Base-by-base conservation (phyloP, 495 filamentous ascomycete genomes). In the Peziza echinospora region DNA sequence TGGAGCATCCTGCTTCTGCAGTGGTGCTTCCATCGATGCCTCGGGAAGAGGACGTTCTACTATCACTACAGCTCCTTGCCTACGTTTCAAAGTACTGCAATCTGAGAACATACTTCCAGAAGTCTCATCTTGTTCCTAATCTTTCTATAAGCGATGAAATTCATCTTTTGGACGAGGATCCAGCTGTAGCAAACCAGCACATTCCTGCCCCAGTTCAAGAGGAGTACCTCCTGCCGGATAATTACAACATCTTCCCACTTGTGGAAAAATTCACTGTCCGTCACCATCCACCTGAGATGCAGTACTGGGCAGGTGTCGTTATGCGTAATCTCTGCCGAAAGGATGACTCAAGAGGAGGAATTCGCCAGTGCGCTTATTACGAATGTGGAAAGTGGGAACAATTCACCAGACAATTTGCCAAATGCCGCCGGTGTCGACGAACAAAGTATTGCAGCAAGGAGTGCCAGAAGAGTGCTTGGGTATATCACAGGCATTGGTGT, bases 391-490 rank as follows among this genome's bases (percentile, higher is more conserved):
- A 87, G 62, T 96, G 89, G 89, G 89, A 97, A 57, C 78, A 92
- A 63, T 93, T 70, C 62, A 84, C 87, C 46, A 73, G 89, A 39
- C 87, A 96, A 59, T 97, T 96, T 62, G 89, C 89, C 53, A 97
- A 97, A 62, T 97, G 89, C 65, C 79, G 89, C 39, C 77, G 89
- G 43, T 97, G 89, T 65, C 78, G 89, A 51, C 78, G 89, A 50
- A 97, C 89, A 51, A 97, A 97, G 61, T 97, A 97, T 66, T 97
- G 89, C 77, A 93, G 84, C 72, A 97, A 97, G 64, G 89, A 94
- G 58, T 97, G 89, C 65, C 89, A 97, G 63, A 96, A 97, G 68
- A 85, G 83, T 52, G 89, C 89, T 7, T 97, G 89, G 89, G 83
- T 89, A 10, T 93, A 82, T 62, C 89, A 97, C 58, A 76, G 89